phyloP scores from a whole-genome alignment of 805 yeast species.

The Kluyveromyces dobzhanskii region DNA sequence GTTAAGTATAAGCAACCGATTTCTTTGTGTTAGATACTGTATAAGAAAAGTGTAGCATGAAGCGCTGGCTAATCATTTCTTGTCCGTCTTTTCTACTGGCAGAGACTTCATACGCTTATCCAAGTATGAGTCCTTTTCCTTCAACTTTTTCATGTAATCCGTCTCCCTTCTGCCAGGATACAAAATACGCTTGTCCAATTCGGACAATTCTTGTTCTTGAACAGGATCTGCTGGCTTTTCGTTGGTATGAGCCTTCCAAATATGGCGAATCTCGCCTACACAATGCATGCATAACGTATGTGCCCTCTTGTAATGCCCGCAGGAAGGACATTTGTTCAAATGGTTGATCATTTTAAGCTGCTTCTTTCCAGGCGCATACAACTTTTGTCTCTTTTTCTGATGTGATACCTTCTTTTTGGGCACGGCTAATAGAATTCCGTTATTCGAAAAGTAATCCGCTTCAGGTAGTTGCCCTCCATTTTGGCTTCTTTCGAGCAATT shows the following conservation, averaged over 20 bases:
- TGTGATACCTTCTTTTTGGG: constrained; percentile 93
- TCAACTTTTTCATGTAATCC: constrained; percentile 36
- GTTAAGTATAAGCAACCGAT: no score
- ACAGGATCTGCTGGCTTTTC: constrained; percentile 20
- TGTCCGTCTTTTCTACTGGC: constrained; percentile 34
- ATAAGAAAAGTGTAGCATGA: no score
- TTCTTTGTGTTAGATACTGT: no score
- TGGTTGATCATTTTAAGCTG: constrained; percentile 69
- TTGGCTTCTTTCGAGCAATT: constrained; percentile 31
- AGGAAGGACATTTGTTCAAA: constrained; percentile 86
- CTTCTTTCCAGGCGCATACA: constrained; percentile 74
- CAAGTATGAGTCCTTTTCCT: constrained; percentile 48
- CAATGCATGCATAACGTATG: constrained; percentile 92
- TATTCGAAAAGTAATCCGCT: constrained; percentile 40
- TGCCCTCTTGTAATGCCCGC: constrained; percentile 86
- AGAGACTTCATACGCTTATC: constrained; percentile 46
- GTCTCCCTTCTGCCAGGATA: constrained; percentile 66
- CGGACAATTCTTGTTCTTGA: constrained; percentile 34
- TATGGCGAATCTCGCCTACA: constrained; percentile 66
- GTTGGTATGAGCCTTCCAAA: constrained; percentile 47
- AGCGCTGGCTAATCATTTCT: no score
- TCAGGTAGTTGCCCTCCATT: constrained; percentile 18
- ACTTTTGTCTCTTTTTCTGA: constrained; percentile 74
- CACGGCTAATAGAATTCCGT: constrained; percentile 77
- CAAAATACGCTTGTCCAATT: constrained; percentile 52